Percentiles rank a stretch among this genome's conserved stretches.
phyloP scores from a whole-genome alignment of 1,284 basidiomycete genomes.

The Ganoderma lucidum region DNA sequence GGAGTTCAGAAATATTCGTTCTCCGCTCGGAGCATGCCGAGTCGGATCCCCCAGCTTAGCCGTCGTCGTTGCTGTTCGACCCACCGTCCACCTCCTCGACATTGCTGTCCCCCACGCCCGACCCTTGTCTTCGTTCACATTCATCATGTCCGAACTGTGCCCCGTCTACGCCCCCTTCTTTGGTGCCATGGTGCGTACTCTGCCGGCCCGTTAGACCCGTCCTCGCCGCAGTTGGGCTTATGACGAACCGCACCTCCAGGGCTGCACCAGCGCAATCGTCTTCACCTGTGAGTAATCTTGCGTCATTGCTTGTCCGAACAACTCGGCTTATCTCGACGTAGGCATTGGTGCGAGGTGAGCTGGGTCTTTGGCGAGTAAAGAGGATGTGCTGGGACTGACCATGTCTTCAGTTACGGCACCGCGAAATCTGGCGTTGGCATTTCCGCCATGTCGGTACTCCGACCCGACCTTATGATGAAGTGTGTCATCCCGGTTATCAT shows the following conservation, averaged over 20 bases:
- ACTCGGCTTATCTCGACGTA: conserved; percentile 45
- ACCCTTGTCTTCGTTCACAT: conserved; percentile 16
- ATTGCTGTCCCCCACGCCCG: conserved; percentile 24
- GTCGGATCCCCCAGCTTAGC: conserved; percentile 20
- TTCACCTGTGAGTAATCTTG: conserved; percentile 85
- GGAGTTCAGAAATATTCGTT: background rate
- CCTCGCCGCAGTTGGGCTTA: conserved; percentile 16
- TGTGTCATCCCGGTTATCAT: conserved; percentile 98
- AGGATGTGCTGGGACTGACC: background rate
- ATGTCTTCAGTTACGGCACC: conserved; percentile 80
- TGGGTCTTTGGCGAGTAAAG: conserved; percentile 17
- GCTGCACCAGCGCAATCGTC: conserved; percentile 96
- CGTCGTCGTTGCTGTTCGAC: conserved; percentile 25
- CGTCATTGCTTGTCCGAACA: background rate
- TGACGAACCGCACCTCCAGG: conserved; percentile 55
- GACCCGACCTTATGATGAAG: conserved; percentile 95
- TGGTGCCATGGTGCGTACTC: conserved; percentile 84
- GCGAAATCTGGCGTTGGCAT: conserved; percentile 99
- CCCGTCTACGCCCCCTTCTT: conserved; percentile 98
- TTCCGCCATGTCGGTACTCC: conserved; percentile 96
- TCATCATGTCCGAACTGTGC: conserved; percentile 85
- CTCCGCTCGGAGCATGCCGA: conserved; percentile 22
- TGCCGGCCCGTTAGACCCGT: background rate
- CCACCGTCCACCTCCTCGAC: conserved; percentile 30
- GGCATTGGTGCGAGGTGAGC: conserved; percentile 78